phyloP scores from a whole-genome alignment of 2,329 filamentous ascomycete species.

The Calonectria pseudoreteaudii region DNA sequence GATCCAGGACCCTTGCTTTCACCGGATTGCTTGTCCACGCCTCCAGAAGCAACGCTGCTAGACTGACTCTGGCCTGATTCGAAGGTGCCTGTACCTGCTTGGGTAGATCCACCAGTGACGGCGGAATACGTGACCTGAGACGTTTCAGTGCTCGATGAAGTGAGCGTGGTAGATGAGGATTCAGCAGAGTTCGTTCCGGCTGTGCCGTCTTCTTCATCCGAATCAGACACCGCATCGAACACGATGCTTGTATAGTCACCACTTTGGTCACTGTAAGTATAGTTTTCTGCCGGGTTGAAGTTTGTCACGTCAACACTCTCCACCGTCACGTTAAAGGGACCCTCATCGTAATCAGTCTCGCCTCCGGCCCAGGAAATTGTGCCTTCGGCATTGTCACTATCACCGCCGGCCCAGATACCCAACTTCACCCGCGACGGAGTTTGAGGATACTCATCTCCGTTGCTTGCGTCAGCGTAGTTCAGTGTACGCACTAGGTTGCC shows the following conservation, averaged over 20 bases:
- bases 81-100: background rate
- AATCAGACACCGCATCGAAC: constrained; percentile 12
- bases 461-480: constrained; percentile 57
- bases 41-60: background rate
- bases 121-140: background rate
- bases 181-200: background rate
- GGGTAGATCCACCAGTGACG: background rate
- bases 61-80: background rate
- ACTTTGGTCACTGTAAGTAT: constrained; percentile 40
- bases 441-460: constrained; percentile 70
- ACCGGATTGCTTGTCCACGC: background rate
- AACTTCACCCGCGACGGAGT: constrained; percentile 76
- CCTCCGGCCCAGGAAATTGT: constrained; percentile 78
- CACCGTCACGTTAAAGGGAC: constrained; percentile 71
- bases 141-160: background rate
- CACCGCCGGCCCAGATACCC: constrained; percentile 64
- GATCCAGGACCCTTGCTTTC: no score
- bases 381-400: constrained; percentile 60
- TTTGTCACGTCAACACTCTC: constrained; percentile 58
- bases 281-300: constrained; percentile 48
- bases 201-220: background rate
- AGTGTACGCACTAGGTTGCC: constrained; percentile 48
- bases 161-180: background rate
- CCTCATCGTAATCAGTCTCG: constrained; percentile 49
- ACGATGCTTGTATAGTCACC: constrained; percentile 42